A percentile compares a stretch with the other conserved stretches of the same genome.
Conservation (phyloP, 1,284 basidiomycete species). For the Singerocomus rubriflavus region DNA sequence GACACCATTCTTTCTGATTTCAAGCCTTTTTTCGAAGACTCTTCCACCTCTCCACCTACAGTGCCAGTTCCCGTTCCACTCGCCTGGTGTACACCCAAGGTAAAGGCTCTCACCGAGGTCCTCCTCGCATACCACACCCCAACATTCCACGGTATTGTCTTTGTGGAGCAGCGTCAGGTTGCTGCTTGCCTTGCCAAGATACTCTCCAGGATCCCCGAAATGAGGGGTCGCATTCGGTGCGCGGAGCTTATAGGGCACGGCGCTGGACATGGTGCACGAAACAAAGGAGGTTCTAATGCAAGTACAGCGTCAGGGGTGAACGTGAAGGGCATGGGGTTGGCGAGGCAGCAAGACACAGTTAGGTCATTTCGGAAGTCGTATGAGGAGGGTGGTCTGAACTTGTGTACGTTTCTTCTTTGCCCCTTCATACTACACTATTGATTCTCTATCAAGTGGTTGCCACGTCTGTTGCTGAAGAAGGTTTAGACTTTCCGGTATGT, state of each 20-base stretch:
- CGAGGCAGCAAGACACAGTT: slow-evolving; percentile 57
- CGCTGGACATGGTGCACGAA: slow-evolving; percentile 29
- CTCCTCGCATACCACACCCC: slow-evolving; percentile 53
- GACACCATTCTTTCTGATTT: slow-evolving; percentile 51
- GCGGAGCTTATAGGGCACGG: slow-evolving; percentile 73
- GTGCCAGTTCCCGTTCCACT: slow-evolving; percentile 44
- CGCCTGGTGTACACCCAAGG: slow-evolving; percentile 71
- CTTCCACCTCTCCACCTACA: slow-evolving; percentile 20
- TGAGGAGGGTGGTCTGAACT: slow-evolving; percentile 60
- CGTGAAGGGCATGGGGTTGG: slow-evolving; percentile 48
- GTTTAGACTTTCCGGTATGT: slow-evolving; percentile 76
- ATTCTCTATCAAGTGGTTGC: slow-evolving; percentile 57
- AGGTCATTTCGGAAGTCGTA: slow-evolving; percentile 63
- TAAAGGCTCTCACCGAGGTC: slow-evolving; percentile 57
- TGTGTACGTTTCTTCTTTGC: slow-evolving; percentile 48
- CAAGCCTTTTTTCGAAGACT: slow-evolving; percentile 47
- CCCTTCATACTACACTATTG: not conserved
- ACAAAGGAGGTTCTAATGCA: slow-evolving; percentile 19
- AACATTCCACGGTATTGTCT: slow-evolving; percentile 76
- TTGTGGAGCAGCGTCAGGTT: slow-evolving; percentile 78
- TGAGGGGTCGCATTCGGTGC: slow-evolving; percentile 56
- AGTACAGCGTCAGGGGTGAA: slow-evolving; percentile 18
- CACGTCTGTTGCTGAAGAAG: slow-evolving; percentile 85
- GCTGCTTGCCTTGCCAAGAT: slow-evolving; percentile 68
- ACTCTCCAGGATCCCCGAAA: slow-evolving; percentile 53